These are phyloP conservation scores for Azolla pinnata DNA, from an alignment of 75 land plant genomes.

Conservation along the genomic window DNA sequence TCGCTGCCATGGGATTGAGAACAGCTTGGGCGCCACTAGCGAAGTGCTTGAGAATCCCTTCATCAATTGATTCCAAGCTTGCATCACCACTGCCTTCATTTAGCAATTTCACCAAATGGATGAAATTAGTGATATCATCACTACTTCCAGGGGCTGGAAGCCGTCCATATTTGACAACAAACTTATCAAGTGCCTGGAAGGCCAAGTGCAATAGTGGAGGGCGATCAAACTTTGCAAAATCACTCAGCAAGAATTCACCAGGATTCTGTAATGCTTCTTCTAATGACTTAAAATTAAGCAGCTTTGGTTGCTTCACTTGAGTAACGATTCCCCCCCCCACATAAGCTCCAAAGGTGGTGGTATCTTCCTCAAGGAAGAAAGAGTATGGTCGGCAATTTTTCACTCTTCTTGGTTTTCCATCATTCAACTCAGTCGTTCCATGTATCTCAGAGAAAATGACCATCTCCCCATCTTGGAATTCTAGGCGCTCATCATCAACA, in stretches of 20 bases:
- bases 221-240: conserved; percentile 81
- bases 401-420: conserved; percentile 81
- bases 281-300: conserved; percentile 61
- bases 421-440: conserved; percentile 87
- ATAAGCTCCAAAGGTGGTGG: conserved; percentile 62
- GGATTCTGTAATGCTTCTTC: conserved; percentile 61
- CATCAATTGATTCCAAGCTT: conserved; percentile 49
- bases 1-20: conserved; percentile 93
- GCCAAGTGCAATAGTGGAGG: conserved; percentile 83
- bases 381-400: conserved; percentile 71
- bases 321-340: conserved; percentile 90
- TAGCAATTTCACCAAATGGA: conserved; percentile 24
- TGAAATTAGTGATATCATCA: conserved; percentile 45
- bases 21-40: conserved; percentile 80
- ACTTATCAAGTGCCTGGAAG: conserved; percentile 81
- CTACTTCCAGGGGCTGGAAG: conserved; percentile 63
- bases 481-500: conserved; percentile 92
- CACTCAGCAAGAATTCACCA: conserved; percentile 84
- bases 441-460: conserved; percentile 86
- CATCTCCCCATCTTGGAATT: conserved; percentile 93
- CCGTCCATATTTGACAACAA: conserved; percentile 42
- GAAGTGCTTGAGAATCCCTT: conserved; percentile 44
- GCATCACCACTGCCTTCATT: conserved; percentile 46
- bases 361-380: conserved; percentile 79
- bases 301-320: conserved; percentile 86